Conservation (phyloP, 139 green algal genomes). For the Auxenochlorella pyrenoidosa region DNA sequence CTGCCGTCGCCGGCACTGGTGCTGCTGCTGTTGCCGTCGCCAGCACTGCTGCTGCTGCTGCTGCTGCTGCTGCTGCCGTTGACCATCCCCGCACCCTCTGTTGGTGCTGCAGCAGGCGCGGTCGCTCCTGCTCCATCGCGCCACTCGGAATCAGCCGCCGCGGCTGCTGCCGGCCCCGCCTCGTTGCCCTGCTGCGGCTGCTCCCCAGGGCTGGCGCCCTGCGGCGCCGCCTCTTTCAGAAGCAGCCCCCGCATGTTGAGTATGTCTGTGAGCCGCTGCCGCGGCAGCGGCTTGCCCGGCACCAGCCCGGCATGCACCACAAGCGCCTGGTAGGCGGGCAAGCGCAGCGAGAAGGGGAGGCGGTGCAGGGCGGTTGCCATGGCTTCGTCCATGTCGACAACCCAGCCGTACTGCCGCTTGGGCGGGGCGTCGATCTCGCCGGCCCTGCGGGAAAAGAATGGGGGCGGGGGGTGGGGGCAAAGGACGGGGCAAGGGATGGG, state of each 20-base stretch:
- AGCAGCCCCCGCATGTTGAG: slow-evolving; percentile 43
- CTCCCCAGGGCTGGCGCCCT: background rate
- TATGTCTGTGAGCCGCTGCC: slow-evolving; percentile 57
- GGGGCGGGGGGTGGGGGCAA: background rate
- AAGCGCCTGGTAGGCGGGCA: slow-evolving; percentile 9
- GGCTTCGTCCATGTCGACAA: background rate
- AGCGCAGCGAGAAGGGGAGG: slow-evolving; percentile 37
- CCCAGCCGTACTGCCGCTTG: background rate
- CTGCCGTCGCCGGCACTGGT: background rate
- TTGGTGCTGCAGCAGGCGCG: background rate
- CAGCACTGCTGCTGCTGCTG: background rate
- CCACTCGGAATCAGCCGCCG: too few relatives aligned
- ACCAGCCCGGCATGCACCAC: slow-evolving; percentile 63
- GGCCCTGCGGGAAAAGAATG: background rate
- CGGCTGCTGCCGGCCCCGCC: background rate
- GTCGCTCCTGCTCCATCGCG: background rate
- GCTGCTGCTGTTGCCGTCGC: background rate
- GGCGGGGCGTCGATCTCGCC: background rate
- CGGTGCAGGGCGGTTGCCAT: background rate
- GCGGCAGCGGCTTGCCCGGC: slow-evolving; percentile 49
- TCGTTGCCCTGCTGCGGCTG: background rate
- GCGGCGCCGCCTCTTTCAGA: background rate
- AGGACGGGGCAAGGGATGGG: too few relatives aligned
- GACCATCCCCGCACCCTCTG: background rate
- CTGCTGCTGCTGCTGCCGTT: background rate